These are phyloP conservation scores for Misopates orontium DNA, from an alignment of 257 asterid genomes.

Conservation along the genomic window DNA sequence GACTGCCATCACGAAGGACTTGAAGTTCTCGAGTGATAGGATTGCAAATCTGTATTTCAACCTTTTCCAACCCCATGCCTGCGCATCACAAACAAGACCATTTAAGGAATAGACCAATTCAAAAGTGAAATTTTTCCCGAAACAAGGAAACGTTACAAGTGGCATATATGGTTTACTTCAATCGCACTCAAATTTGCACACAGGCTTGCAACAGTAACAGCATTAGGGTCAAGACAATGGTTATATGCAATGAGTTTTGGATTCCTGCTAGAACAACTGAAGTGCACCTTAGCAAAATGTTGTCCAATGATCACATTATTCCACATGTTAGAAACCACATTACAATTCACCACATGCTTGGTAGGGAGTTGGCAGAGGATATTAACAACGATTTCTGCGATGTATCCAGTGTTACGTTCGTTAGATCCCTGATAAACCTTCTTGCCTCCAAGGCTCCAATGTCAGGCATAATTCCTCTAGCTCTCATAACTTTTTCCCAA, in stretches of 20 bases:
- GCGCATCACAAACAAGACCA: constrained; percentile 32
- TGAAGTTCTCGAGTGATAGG: constrained; percentile 24
- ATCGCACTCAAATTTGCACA: constrained; percentile 23
- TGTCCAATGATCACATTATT: constrained; percentile 28
- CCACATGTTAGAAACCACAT: constrained; percentile 32
- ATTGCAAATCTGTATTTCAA: constrained; percentile 26
- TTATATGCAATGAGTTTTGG: constrained; percentile 30
- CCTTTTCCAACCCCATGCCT: constrained; percentile 7
- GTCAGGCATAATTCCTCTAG: no score
- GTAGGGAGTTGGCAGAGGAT: constrained; percentile 31
- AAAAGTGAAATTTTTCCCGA: not conserved
- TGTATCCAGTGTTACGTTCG: no score
- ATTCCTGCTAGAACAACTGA: constrained; percentile 18
- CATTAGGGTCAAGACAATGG: constrained; percentile 1
- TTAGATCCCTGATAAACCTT: no score
- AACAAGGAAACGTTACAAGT: constrained; percentile 6
- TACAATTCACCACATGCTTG: constrained; percentile 21
- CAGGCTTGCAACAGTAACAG: no score
- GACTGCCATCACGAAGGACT: constrained; percentile 29
- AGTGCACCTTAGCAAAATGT: constrained; percentile 25
- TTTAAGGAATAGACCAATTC: constrained; percentile 31
- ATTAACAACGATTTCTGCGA: constrained; percentile 27
- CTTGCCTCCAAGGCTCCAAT: no score
- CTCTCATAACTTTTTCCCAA: no score
- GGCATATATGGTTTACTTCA: constrained; percentile 21